Evolutionary conservation across 169 alveolate genomes (phyloP), one percentile per base, ranked within the genome.

Genomic region (Perkinsus marinus): DNA sequence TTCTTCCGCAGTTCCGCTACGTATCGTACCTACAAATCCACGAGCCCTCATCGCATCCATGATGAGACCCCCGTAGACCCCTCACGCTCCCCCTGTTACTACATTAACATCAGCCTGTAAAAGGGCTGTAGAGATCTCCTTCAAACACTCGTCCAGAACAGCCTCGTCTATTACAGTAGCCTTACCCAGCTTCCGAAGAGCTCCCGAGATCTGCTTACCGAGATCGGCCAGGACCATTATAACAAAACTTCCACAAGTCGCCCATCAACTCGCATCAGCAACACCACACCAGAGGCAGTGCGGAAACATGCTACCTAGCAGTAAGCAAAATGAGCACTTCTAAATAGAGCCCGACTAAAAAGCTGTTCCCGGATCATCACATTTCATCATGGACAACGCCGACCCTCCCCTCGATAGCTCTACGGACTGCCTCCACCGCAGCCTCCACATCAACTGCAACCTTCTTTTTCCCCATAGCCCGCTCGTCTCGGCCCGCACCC

Each of bases 161-260:
- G 94, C 97, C 92, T 98, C 99, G 93, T 97, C 99, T 39, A 97
- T 97, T 39, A 96, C 96, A 7, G 98, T 94, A 26, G 98, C 96
- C 5, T 97, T 92, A 92, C 97, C 97, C 68, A 98, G 97, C 94
- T 98, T 97, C 91, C 95, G 96, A 38, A 98, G 94, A 34, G 99
- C 99, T 41, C 94, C 95, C 36, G 98, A 95, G 16, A 98, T 97
- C 96, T 97, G 98, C 90, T 95, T 94, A 68, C 99, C 99, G 46
- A 98, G 94, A 95, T 98, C 99, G 39, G 99, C 99, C 90, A 98
- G 95, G 39, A 98, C 99, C 99, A 98, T 98, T 92, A 92, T 92
- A 90, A 39, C n/a, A 39, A 41, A 57, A 57, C 79, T 57, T 57
- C 79, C 7, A 57, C 79, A 13, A 69, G 37, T 43, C 7, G 39